Evolutionary conservation across 2,329 filamentous ascomycete genomes (phyloP).

Genomic region (Penicillium concentricum): DNA sequence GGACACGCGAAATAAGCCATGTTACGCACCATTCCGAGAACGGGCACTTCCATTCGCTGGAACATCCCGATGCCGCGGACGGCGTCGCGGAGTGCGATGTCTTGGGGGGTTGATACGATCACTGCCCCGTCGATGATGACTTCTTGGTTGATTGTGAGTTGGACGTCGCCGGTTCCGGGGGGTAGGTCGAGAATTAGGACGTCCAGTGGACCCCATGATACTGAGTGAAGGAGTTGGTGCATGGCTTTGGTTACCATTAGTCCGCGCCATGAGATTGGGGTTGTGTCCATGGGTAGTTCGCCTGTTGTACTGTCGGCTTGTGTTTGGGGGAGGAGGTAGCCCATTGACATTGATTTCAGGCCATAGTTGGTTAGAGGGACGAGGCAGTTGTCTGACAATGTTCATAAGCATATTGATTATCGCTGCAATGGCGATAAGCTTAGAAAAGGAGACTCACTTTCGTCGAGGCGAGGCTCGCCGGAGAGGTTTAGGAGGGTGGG

Average conservation of each 20-base stretch:
- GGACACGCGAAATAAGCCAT: constrained; percentile 85
- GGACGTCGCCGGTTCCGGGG: constrained; percentile 91
- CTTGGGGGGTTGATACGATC: constrained; percentile 91
- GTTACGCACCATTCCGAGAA: constrained; percentile 84
- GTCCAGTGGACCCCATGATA: constrained; percentile 89
- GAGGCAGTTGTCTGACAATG: constrained; percentile 53
- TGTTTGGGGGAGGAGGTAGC: constrained; percentile 67
- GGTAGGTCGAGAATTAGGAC: constrained; percentile 87
- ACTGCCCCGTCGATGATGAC: constrained; percentile 79
- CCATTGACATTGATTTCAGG: constrained; percentile 98
- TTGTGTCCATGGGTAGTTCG: constrained; percentile 47
- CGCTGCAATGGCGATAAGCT: neutral
- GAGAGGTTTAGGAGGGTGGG: constrained; percentile 83
- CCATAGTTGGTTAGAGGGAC: constrained; percentile 91
- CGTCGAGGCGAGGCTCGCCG: constrained; percentile 73
- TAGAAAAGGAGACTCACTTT: constrained; percentile 56
- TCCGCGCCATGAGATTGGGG: constrained; percentile 90
- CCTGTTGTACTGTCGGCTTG: constrained; percentile 26
- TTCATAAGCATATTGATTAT: constrained; percentile 10
- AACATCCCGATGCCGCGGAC: constrained; percentile 93
- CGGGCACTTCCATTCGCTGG: constrained; percentile 73
- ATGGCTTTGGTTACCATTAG: constrained; percentile 98
- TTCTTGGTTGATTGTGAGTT: constrained; percentile 95
- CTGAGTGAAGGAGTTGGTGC: constrained; percentile 91
- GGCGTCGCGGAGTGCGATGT: constrained; percentile 87